Conservation (phyloP, 2,329 filamentous ascomycete species). For the Verticillium nonalfalfae region DNA sequence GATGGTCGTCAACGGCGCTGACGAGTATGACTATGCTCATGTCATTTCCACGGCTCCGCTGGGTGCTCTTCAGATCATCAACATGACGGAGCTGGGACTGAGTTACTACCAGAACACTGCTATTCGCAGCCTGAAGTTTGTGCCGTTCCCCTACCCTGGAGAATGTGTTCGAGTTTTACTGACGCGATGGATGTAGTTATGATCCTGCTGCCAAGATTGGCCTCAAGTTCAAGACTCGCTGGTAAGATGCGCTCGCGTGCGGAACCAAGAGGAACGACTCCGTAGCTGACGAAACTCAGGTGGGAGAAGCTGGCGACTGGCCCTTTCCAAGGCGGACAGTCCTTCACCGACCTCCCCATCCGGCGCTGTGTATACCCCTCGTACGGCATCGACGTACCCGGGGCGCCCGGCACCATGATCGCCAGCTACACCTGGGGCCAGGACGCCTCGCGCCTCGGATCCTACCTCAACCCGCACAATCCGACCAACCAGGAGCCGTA, state of each 20-base stretch:
- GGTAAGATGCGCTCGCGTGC: conserved; percentile 4
- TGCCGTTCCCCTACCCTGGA: no score
- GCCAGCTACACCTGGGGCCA: conserved; percentile 17
- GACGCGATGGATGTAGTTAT: conserved; percentile 7
- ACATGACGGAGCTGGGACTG: conserved; percentile 17
- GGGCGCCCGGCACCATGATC: conserved; percentile 16
- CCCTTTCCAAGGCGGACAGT: conserved; percentile 16
- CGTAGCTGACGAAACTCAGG: neutral
- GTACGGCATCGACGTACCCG: conserved; percentile 15
- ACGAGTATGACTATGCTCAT: conserved; percentile 12
- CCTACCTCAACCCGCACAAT: conserved; percentile 16
- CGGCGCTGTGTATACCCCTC: conserved; percentile 25
- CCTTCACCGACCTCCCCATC: conserved; percentile 21
- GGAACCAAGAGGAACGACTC: no score
- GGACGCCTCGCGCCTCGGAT: conserved; percentile 16
- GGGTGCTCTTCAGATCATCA: conserved; percentile 17
- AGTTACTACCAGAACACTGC: conserved; percentile 20
- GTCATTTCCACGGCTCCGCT: conserved; percentile 18
- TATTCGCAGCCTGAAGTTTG: conserved; percentile 19
- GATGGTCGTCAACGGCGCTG: conserved; percentile 13
- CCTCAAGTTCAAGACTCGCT: conserved; percentile 20
- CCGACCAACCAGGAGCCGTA: conserved; percentile 8
- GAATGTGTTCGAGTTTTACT: neutral
- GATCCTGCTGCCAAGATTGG: conserved; percentile 21
- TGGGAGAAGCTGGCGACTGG: conserved; percentile 15